Evolutionary conservation across 495 filamentous ascomycete genomes (phyloP), one percentile per base, ranked within the genome.

Genomic region (Articulospora tetracladia): DNA sequence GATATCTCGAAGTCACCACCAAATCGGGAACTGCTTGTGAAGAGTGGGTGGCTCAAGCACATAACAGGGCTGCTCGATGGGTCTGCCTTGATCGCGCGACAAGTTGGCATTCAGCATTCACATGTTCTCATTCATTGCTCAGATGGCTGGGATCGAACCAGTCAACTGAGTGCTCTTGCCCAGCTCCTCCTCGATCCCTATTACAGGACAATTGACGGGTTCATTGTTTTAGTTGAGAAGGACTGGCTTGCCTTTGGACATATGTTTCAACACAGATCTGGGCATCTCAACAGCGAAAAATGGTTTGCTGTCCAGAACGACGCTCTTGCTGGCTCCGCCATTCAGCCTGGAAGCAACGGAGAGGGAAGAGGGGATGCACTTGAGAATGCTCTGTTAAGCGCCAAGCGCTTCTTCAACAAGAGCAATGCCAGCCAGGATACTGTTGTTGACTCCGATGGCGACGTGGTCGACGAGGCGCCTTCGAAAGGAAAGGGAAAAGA

Each of bases 231-330:
- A 24, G 84, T 99, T 1, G 95, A 98, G 70, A 99, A 99, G 68
- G 94, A 99, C 68, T 99, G 93, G 92, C 78, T 98, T 20, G 93
- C 93, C 0, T 99, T 96, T 71, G 94, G 94, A 8, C 93, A 99
- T 70, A 96, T 96, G 86, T 99, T 98, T 75, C 83, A 90, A 44
- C 86, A 95, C 64, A 86, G 94, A 49, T 90, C 89, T 11, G 94
- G 93, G 6, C 88, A 88, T 62, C 73, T 97, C 39, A 89, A 87
- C 62, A 90, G 88, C 61, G 94, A 98, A 55, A 96, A 95, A 68
- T 99, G 93, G 93, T 99, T 99, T 69, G 80, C 86, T 36, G 84
- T 90, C 36, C 89, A 97, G 72, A 93, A 86, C 57, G 86, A 90
- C 63, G 72, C 75, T 23, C 60, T 85, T 41, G 80, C 80, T 26